These are phyloP conservation scores for Persicaria maculosa DNA, from an alignment of 148 eudicot species.

Conservation along the genomic window DNA sequence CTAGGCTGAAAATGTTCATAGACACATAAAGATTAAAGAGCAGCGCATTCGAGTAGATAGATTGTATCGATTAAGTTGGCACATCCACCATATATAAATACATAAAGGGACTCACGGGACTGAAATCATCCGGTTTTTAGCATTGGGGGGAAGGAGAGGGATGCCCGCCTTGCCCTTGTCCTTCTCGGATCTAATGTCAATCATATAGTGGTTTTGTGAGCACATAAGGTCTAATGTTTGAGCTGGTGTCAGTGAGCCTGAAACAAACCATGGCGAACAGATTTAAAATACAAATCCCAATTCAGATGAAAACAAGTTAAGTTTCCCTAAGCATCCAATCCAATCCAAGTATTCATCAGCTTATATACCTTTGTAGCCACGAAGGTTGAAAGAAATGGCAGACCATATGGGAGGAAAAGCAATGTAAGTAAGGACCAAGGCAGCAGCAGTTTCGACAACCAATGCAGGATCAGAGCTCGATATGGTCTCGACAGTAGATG, in stretches of 20 bases:
- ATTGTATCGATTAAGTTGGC: too few species aligned
- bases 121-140: slow-evolving; percentile 66
- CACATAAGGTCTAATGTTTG: slow-evolving; percentile 79
- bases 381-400: slow-evolving; percentile 57
- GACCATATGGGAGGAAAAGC: slow-evolving; percentile 76
- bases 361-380: slow-evolving; percentile 78
- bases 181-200: slow-evolving; percentile 89
- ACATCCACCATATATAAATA: too few species aligned
- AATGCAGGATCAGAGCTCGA: slow-evolving; percentile 63
- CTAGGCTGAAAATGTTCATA: slow-evolving; percentile 35
- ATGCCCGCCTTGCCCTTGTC: slow-evolving; percentile 88
- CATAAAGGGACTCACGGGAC: slow-evolving; percentile 60
- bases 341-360: not conserved
- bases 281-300: not conserved
- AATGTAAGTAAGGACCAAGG: slow-evolving; percentile 58
- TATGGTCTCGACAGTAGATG: slow-evolving; percentile 71
- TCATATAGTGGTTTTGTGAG: slow-evolving; percentile 53
- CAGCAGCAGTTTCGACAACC: slow-evolving; percentile 54
- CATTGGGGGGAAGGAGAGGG: slow-evolving; percentile 86
- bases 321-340: too few species aligned
- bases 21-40: not conserved
- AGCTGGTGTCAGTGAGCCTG: slow-evolving; percentile 82
- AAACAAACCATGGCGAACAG: not conserved
- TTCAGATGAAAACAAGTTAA: not conserved
- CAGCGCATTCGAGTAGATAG: not conserved